Evolutionary conservation across 2,329 filamentous ascomycete genomes (phyloP).

Genomic region (Neurospora sp.): DNA sequence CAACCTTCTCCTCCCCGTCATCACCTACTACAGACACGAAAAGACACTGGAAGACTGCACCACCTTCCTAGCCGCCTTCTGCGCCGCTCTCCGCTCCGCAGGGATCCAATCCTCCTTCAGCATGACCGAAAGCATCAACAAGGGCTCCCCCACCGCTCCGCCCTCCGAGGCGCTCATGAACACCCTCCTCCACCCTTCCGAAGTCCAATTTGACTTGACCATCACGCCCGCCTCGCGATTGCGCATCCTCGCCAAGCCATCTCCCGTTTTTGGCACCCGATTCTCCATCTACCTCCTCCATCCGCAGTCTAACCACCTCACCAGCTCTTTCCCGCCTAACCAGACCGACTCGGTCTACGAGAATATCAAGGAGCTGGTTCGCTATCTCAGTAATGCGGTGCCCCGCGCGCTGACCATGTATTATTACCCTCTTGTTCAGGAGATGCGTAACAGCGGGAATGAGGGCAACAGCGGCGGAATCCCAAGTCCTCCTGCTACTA

Average conservation of each 20-base stretch:
- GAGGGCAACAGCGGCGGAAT: not conserved
- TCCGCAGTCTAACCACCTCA: conserved; percentile 10
- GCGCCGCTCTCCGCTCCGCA: conserved; percentile 33
- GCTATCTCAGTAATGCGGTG: conserved; percentile 13
- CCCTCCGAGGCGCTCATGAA: conserved; percentile 36
- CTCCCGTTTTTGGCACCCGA: conserved; percentile 14
- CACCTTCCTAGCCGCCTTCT: conserved; percentile 33
- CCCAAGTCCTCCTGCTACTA: not conserved
- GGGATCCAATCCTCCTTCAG: conserved; percentile 34
- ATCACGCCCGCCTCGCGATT: conserved; percentile 35
- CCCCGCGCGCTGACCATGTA: conserved; percentile 13
- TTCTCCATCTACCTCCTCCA: conserved; percentile 12
- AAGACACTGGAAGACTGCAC: conserved; percentile 30
- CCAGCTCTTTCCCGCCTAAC: conserved; percentile 6
- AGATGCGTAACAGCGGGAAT: not conserved
- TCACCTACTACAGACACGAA: conserved; percentile 38
- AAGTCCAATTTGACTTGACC: conserved; percentile 33
- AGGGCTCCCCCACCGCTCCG: conserved; percentile 15
- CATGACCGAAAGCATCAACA: conserved; percentile 29
- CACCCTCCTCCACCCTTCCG: conserved; percentile 32
- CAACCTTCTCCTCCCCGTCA: conserved; percentile 41
- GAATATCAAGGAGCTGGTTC: conserved; percentile 8
- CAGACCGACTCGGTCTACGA: conserved; percentile 8
- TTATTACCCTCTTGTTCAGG: not conserved
- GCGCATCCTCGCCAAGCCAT: conserved; percentile 35